Base-by-base conservation (phyloP, 139 green algal genomes). In the Coelastrella sp. region DNA sequence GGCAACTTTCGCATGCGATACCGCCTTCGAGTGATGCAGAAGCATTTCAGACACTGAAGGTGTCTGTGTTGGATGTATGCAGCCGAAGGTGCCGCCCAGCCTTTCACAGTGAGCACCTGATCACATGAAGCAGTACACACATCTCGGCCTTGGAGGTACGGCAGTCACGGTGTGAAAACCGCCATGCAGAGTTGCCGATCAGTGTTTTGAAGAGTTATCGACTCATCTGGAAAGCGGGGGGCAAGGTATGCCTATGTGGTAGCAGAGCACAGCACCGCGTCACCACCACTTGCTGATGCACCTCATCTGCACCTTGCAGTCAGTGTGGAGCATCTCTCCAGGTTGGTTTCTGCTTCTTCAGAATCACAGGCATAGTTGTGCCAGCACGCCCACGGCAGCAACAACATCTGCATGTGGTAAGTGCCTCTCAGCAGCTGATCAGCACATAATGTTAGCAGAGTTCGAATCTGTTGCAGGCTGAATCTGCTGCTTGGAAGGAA, bases 401-500 rank as follows among this genome's bases (percentile, higher is more conserved):
- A 7, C 60, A 47, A 23, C 19, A 47, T 47, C 57, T 56, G 58
- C 19, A 57, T 56, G 60, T 22, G 10, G 59, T 3, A 16, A 60
- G 19, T 74, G 80, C 58, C 11, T 86, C 4, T 14, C 64, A 54
- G 47, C 57, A 32, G 66, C 60, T 64, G 66, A 11, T 73, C 19
- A 16, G 47, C 73, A 22, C 17, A 76, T 47, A 6, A 0, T 22
- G 68, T 8, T 76, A 23, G 7, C 68, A n/a, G n/a, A 17, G 68
- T 22, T 5, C 68, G 5, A 10, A 11, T 76, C 23, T 54, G 14
- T 20, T 13, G 11, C 92, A 97, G 94, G 76, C 64, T 98, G 47
- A 61, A 95, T 82, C 88, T 97, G 81, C 84, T 98, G 3, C 96
- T 95, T 64, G 96, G 95, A 73, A 96, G 95, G 57, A 96, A 97